Percentiles rank a stretch among this genome's conserved stretches.
Evolutionary conservation across 2,329 filamentous ascomycete genomes (phyloP).

Genomic region (Endocalyx cinctus): DNA sequence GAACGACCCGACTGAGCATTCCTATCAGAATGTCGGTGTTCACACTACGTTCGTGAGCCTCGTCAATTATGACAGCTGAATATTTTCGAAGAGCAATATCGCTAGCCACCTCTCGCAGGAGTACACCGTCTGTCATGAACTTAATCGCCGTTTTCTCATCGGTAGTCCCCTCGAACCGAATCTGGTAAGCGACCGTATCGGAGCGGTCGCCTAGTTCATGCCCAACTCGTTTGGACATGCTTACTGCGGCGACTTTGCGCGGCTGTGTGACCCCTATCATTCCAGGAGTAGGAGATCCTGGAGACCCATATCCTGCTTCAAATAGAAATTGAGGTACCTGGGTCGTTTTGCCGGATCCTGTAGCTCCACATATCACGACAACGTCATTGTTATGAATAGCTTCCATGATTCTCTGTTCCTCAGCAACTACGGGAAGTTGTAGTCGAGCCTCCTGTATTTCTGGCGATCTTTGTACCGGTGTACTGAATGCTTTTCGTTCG

Average conservation of each 20-base stretch:
- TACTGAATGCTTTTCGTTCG: conserved; percentile 69
- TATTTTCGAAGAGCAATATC: conserved; percentile 88
- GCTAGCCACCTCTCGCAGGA: conserved; percentile 84
- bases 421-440: conserved; percentile 82
- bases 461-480: conserved; percentile 63
- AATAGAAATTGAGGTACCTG: conserved; percentile 95
- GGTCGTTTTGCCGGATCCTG: conserved; percentile 95
- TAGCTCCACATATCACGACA: conserved; percentile 89
- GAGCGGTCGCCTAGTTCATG: conserved; percentile 77
- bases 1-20: conserved; percentile 90
- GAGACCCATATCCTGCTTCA: conserved; percentile 84
- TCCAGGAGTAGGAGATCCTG: conserved; percentile 73
- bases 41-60: conserved; percentile 94
- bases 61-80: conserved; percentile 90
- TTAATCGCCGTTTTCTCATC: conserved; percentile 83
- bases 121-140: conserved; percentile 98
- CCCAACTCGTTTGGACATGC: conserved; percentile 88
- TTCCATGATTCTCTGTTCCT: conserved; percentile 98
- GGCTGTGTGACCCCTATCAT: conserved; percentile 96
- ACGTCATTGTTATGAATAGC: conserved; percentile 88
- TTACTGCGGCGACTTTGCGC: conserved; percentile 88
- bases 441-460: conserved; percentile 76
- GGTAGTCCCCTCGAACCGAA: conserved; percentile 86
- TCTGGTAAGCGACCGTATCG: conserved; percentile 83
- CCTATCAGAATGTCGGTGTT: conserved; percentile 98